Base-by-base conservation (phyloP, 257 asterid genomes). In the Datura wrightii region DNA sequence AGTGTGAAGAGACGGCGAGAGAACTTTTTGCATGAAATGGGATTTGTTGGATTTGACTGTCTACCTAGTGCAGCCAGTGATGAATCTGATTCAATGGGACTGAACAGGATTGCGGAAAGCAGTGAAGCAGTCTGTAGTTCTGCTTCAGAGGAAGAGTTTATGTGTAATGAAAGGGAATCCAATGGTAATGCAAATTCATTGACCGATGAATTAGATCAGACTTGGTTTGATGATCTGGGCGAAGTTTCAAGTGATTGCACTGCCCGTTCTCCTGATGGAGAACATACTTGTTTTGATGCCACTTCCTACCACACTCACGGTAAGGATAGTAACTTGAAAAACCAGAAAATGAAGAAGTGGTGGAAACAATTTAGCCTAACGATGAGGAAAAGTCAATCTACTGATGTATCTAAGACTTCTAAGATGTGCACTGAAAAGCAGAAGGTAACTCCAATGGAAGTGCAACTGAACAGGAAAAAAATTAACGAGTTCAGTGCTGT, bases 1-100 rank as follows among this genome's bases (percentile, higher is more conserved):
- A 92, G 98, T 63, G 94, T 94, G 3, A 89, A 89, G 66, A 93
- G 90, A 31, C 87, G 99, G 83, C 84, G 95, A 71, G 76, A 70
- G 15, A 66, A 1, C 1, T 93, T 96, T 63, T 44, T 93, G 5
- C 37, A 83, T 2, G 85, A n/a, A 74, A 90, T 92, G 94, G 96
- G 95, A 0, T 89, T 92, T n/a, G 44, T 13, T 1, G 94, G 89
- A 50, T 59, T 63, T 55, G 83, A 85, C 18, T 52, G 66, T 39
- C 8, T 52, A 18, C 63, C 24, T n/a, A 15, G 16, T 48, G 79
- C 53, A 60, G 85, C 53, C 24, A 8, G 53, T 44, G 34, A 16
- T 55, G 88, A 87, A 53, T 81, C 74, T 24, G 86, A 83, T 85
- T 8, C 54, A 65, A 52, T 56, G 85, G 79, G 48, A 52, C 53